A percentile compares a stretch with the other conserved stretches of the same genome.
These are phyloP conservation scores for Eremochloa ophiuroides DNA, from an alignment of 176 grass and related monocot genomes.

Conservation along the genomic window DNA sequence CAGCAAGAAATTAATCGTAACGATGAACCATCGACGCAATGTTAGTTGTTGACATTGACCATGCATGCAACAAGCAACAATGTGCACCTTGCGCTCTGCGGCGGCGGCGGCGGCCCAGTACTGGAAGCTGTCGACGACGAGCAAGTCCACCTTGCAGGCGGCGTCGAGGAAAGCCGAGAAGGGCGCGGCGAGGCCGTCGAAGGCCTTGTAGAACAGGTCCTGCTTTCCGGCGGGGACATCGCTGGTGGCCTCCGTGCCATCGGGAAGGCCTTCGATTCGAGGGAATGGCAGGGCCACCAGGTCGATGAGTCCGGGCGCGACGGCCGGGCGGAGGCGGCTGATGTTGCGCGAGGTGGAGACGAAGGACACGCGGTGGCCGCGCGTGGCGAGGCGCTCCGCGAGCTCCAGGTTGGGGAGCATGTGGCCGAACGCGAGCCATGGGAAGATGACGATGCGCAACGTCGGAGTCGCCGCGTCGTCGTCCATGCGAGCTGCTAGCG, in stretches of 20 bases:
- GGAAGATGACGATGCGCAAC: conserved; percentile 14
- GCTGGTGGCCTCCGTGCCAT: neutral
- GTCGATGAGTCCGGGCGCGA: neutral
- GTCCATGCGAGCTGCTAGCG: too few species aligned
- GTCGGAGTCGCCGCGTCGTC: too few species aligned
- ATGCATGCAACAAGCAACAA: too few species aligned
- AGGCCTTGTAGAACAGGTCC: too few species aligned
- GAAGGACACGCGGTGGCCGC: conserved; percentile 20
- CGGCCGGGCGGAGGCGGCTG: neutral
- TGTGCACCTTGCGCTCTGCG: too few species aligned
- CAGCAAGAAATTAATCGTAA: too few species aligned
- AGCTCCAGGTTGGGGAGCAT: neutral
- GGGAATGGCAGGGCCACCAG: too few species aligned
- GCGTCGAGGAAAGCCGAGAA: too few species aligned
- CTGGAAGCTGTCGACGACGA: neutral
- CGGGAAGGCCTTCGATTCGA: too few species aligned
- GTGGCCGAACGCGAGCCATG: neutral
- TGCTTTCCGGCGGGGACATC: neutral
- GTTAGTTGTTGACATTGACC: too few species aligned
- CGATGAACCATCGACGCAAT: too few species aligned
- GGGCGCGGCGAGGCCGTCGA: too few species aligned
- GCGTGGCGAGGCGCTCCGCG: neutral
- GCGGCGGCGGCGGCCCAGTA: neutral
- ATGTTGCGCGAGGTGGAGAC: conserved; percentile 8
- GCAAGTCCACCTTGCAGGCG: neutral